Percentiles rank a stretch among this genome's conserved stretches.
Conservation (phyloP, 345 rosid species). For the Pugionium dolabratum region DNA sequence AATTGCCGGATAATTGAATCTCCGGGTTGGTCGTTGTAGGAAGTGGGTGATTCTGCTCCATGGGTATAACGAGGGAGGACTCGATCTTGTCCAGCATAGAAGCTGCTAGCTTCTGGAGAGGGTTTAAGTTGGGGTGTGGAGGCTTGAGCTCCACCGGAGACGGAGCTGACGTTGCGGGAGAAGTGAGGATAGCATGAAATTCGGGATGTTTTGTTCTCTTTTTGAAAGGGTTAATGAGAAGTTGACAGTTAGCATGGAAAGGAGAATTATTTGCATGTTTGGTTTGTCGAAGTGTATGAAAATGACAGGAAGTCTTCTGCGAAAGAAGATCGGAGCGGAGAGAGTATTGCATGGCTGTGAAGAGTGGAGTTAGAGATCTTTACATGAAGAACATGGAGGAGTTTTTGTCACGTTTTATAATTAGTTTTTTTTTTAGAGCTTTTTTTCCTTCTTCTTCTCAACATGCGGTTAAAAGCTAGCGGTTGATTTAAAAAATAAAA, state of each 20-base stretch:
- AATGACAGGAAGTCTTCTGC: slow-evolving; percentile 10
- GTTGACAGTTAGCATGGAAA: not conserved
- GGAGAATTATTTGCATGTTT: slow-evolving; percentile 6
- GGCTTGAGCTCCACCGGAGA: slow-evolving; percentile 21
- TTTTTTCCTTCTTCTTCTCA: not conserved
- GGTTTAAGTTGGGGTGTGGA: slow-evolving; percentile 48
- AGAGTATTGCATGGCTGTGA: slow-evolving; percentile 37
- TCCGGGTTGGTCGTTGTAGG: slow-evolving; percentile 34
- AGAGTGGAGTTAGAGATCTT: slow-evolving; percentile 1
- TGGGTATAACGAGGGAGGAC: slow-evolving; percentile 49
- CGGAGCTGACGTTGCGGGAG: slow-evolving; percentile 30
- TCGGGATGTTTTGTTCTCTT: slow-evolving; percentile 26
- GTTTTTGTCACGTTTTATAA: slow-evolving; percentile 28
- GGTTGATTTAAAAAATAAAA: not conserved
- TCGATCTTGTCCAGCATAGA: slow-evolving; percentile 61
- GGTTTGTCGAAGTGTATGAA: slow-evolving; percentile 18
- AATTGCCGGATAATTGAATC: slow-evolving; percentile 65
- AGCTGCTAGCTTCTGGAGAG: slow-evolving; percentile 56
- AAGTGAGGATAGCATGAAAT: slow-evolving; percentile 19
- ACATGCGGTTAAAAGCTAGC: not conserved
- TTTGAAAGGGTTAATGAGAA: slow-evolving; percentile 32
- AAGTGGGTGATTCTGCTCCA: slow-evolving; percentile 32
- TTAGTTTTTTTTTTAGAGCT: not conserved
- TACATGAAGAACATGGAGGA: not conserved
- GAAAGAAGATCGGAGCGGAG: slow-evolving; percentile 28